Evolutionary conservation across 805 yeast species (phyloP).

Genomic region (Ogataea glucozyma): DNA sequence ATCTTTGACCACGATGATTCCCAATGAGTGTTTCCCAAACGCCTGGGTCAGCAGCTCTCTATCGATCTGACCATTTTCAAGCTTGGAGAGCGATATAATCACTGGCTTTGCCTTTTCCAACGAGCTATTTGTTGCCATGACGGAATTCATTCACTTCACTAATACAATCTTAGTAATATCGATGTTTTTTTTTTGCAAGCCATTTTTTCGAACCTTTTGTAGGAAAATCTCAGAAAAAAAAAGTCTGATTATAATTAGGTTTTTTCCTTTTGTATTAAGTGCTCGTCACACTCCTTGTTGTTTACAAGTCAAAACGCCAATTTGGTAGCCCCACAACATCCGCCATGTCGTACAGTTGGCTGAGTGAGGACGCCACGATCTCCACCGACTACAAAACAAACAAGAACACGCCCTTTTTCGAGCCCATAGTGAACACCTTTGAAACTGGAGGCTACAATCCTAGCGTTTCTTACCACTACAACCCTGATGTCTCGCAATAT

Average conservation of each 20-base stretch:
- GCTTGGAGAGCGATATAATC: conserved; percentile 14
- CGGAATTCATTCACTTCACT: too few relatives aligned
- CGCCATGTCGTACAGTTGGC: conserved; percentile 26
- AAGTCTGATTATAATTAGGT: too few relatives aligned
- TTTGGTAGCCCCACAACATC: not conserved
- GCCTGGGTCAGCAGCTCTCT: conserved; percentile 39
- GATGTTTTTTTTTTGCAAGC: not conserved
- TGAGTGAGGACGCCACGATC: conserved; percentile 31
- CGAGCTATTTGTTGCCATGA: too few relatives aligned
- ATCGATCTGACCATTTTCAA: conserved; percentile 3
- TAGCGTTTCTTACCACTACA: conserved; percentile 84
- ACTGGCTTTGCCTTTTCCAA: conserved; percentile 10
- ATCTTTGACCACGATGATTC: conserved; percentile 49
- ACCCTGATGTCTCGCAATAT: conserved; percentile 74
- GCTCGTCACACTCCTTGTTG: too few relatives aligned
- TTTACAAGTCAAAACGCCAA: too few relatives aligned
- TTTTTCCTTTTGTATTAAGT: too few relatives aligned
- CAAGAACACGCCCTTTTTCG: conserved; percentile 46
- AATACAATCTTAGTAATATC: not conserved
- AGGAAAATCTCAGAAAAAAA: too few relatives aligned
- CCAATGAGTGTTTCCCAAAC: conserved; percentile 57
- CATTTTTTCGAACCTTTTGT: not conserved
- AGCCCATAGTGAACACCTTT: conserved; percentile 41
- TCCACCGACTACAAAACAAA: conserved; percentile 29
- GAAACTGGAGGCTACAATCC: conserved; percentile 45